Evolutionary conservation across 2,329 filamentous ascomycete genomes (phyloP).

Genomic region (Calonectria pteridis): DNA sequence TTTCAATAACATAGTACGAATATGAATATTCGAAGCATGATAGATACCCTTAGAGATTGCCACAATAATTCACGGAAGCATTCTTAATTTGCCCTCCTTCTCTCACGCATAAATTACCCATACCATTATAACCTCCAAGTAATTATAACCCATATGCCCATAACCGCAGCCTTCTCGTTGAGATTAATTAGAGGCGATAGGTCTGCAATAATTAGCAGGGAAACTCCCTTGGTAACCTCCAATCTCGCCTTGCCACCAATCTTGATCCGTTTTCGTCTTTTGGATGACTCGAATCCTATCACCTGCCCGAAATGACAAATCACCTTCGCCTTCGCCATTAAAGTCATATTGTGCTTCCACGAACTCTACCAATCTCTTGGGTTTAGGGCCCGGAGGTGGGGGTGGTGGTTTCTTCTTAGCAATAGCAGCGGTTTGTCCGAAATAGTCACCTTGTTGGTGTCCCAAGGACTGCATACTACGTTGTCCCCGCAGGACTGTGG

Average conservation of each 20-base stretch:
- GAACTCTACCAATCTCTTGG: constrained; percentile 15
- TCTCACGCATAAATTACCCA: not conserved
- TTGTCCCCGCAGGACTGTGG: constrained; percentile 19
- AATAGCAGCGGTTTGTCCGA: constrained; percentile 15
- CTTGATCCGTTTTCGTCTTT: constrained; percentile 26
- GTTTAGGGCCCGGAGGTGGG: constrained; percentile 24
- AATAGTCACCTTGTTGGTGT: constrained; percentile 17
- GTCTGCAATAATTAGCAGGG: constrained; percentile 30
- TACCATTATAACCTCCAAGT: not conserved
- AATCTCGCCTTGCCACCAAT: constrained; percentile 32
- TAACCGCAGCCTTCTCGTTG: not conserved
- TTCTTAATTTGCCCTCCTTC: not conserved
- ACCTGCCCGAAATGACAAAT: constrained; percentile 27
- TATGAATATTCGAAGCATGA: not conserved
- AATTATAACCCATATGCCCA: not conserved
- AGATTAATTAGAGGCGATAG: constrained; percentile 14
- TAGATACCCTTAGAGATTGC: constrained; percentile 26
- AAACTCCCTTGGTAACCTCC: constrained; percentile 20
- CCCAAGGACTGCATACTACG: constrained; percentile 13
- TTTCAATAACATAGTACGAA: not conserved
- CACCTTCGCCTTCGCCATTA: constrained; percentile 20
- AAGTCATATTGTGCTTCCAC: constrained; percentile 30
- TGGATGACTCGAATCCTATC: constrained; percentile 26
- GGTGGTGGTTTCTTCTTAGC: constrained; percentile 29
- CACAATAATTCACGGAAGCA: constrained; percentile 2